Conservation (phyloP, 75 land plant species). For the Ceratopteris richardii region DNA sequence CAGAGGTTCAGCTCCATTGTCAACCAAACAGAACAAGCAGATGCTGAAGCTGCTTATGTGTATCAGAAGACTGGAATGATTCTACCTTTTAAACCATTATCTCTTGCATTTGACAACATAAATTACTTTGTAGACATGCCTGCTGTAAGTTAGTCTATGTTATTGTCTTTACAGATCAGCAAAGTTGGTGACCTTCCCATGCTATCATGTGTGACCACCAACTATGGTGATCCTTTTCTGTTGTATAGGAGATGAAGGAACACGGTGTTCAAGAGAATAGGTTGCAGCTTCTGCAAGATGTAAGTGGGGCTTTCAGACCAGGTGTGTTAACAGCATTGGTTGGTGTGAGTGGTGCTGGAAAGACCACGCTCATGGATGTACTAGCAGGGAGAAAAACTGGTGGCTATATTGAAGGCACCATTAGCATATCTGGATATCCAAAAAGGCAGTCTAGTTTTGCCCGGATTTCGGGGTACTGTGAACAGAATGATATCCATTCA, state of each 20-base stretch:
- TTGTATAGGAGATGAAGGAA: constrained; percentile 44
- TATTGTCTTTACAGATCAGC: background rate
- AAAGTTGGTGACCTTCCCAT: no score
- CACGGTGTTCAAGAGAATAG: constrained; percentile 23
- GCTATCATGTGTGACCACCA: background rate
- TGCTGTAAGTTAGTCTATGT: constrained; percentile 14
- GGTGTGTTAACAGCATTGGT: constrained; percentile 41
- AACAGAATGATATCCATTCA: constrained; percentile 50
- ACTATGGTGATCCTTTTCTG: background rate
- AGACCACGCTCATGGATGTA: constrained; percentile 55
- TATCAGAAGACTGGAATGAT: constrained; percentile 23
- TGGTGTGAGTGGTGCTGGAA: constrained; percentile 46
- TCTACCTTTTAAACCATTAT: constrained; percentile 50
- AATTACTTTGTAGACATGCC: constrained; percentile 64
- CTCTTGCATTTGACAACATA: constrained; percentile 45
- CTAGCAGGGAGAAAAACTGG: constrained; percentile 50
- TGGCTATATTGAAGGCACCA: constrained; percentile 42
- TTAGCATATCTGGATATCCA: constrained; percentile 42
- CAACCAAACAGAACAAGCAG: background rate
- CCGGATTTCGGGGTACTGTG: constrained; percentile 44
- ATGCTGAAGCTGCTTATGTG: background rate
- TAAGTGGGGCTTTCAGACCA: constrained; percentile 35
- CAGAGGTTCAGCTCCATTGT: background rate
- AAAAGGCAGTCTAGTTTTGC: constrained; percentile 50
- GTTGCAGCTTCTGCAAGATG: constrained; percentile 19